Evolutionary conservation across 345 rosid genomes (phyloP).

Genomic region (Excoecaria cochinchinensis): DNA sequence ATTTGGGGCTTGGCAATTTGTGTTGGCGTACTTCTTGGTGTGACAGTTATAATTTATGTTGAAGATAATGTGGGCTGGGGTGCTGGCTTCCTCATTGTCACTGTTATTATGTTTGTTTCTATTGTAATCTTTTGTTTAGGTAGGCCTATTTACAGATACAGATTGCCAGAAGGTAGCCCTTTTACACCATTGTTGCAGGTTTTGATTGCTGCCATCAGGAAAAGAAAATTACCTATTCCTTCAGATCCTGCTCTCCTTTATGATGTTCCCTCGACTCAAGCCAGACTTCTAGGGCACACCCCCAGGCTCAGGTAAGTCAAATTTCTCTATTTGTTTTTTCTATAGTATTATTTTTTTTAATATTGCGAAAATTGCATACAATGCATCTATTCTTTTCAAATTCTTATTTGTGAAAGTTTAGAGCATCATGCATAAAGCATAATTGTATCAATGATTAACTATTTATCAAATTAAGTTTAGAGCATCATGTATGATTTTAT

Average conservation of each 20-base stretch:
- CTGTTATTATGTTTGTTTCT: conserved; percentile 30
- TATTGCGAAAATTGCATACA: no score
- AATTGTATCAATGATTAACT: no score
- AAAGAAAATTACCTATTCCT: conserved; percentile 37
- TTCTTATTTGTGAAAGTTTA: no score
- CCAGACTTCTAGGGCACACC: conserved; percentile 42
- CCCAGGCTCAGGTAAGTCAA: conserved; percentile 32
- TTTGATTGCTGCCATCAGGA: conserved; percentile 38
- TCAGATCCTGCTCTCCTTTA: conserved; percentile 26
- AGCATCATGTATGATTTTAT: no score
- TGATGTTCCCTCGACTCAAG: conserved; percentile 23
- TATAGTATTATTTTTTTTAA: no score
- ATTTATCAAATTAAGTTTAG: no score
- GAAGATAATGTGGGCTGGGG: conserved; percentile 43
- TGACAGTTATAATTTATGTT: conserved; percentile 38
- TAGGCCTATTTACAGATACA: conserved; percentile 31
- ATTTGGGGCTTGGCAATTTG: conserved; percentile 46
- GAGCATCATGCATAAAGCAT: no score
- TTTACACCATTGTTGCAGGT: conserved; percentile 40
- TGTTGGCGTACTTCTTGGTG: conserved; percentile 42
- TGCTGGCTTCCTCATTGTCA: conserved; percentile 32
- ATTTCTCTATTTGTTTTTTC: not conserved
- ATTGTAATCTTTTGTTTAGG: conserved; percentile 26
- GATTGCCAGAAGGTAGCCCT: conserved; percentile 36
- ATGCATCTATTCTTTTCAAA: no score